phyloP scores from a whole-genome alignment of 768 basidiomycete genomes.

The Cantharellus cinnabarinus region DNA sequence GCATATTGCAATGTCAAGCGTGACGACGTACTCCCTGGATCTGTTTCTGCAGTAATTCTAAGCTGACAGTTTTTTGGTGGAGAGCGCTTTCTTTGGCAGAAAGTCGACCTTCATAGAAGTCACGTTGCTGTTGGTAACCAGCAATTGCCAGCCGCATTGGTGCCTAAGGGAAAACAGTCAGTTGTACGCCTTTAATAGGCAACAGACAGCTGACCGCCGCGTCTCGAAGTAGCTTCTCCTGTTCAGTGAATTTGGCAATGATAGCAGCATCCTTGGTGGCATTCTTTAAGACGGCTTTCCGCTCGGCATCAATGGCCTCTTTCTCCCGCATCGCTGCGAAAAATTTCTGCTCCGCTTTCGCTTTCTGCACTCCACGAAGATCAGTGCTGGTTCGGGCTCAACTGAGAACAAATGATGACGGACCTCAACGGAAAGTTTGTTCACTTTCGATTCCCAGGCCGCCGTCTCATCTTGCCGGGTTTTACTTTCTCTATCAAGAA shows the following conservation, averaged over 20 bases:
- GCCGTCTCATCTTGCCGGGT: slow-evolving; percentile 73
- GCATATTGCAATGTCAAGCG: background rate
- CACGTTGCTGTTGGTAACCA: too few relatives aligned
- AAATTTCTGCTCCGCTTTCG: slow-evolving; percentile 89
- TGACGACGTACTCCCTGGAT: background rate
- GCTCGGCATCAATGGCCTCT: slow-evolving; percentile 59
- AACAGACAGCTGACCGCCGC: slow-evolving; percentile 34
- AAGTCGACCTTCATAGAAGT: too few relatives aligned
- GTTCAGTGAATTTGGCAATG: slow-evolving; percentile 43
- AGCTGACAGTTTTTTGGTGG: background rate
- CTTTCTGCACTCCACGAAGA: slow-evolving; percentile 38
- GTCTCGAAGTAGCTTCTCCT: slow-evolving; percentile 33
- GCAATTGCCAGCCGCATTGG: slow-evolving; percentile 25
- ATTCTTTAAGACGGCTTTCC: slow-evolving; percentile 38
- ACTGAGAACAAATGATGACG: slow-evolving; percentile 10
- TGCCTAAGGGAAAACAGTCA: slow-evolving; percentile 13
- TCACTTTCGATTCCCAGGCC: slow-evolving; percentile 48
- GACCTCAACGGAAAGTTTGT: slow-evolving; percentile 49
- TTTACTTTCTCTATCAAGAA: slow-evolving; percentile 56
- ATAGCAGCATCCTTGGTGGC: slow-evolving; percentile 39
- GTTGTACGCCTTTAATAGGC: background rate
- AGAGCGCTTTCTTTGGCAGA: background rate
- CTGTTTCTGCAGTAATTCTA: background rate
- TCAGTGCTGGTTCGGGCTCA: background rate
- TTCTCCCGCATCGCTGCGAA: slow-evolving; percentile 78